Conservation (phyloP, 768 basidiomycete genomes). For the Mrakia hoshinonis region DNA sequence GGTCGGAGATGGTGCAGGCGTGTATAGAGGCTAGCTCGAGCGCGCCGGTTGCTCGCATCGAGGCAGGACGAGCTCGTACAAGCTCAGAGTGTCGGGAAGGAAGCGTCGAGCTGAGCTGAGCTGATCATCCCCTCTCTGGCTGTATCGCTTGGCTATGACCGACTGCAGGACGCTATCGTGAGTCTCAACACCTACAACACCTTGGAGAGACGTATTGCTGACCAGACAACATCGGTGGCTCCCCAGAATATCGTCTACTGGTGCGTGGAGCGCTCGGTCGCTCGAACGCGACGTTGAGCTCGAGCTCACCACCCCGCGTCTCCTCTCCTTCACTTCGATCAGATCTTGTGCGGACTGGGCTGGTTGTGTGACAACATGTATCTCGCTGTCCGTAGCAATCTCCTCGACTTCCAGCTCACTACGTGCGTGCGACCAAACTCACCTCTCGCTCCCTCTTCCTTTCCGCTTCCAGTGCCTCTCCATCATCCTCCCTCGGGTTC, state of each 20-base stretch:
- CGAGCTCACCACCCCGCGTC: neutral
- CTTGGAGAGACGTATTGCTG: neutral
- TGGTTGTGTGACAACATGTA: conserved; percentile 30
- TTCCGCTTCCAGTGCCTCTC: conserved; percentile 46
- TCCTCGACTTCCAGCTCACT: neutral
- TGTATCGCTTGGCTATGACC: neutral
- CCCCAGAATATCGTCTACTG: conserved; percentile 3
- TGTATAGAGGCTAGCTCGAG: no score
- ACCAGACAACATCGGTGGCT: neutral
- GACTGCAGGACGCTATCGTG: conserved; percentile 2
- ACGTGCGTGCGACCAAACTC: no score
- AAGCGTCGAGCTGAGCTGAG: neutral
- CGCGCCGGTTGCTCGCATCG: no score
- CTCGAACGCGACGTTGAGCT: no score
- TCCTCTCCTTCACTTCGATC: neutral
- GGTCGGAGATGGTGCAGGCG: no score
- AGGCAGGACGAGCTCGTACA: no score
- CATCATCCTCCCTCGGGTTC: conserved; percentile 91
- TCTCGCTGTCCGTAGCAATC: neutral
- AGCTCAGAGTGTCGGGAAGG: neutral
- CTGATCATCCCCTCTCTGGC: neutral
- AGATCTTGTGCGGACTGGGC: conserved; percentile 21
- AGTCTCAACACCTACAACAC: neutral
- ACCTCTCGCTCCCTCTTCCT: no score
- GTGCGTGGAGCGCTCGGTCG: neutral